A percentile compares a stretch with the other conserved stretches of the same genome.
Conservation (phyloP, 768 basidiomycete genomes). For the Xanthoconium stramineum region DNA sequence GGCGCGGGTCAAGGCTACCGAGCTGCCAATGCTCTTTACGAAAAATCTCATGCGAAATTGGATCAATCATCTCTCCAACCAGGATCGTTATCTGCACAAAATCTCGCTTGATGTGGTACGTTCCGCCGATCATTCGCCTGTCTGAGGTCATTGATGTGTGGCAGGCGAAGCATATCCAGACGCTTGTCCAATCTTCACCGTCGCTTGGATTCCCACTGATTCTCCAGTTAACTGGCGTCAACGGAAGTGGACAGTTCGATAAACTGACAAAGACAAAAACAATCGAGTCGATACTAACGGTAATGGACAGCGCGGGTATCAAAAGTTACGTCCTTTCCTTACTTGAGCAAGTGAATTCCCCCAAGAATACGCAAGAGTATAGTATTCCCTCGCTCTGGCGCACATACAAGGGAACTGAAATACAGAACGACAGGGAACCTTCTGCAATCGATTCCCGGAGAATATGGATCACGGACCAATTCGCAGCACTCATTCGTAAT, state of each 20-base stretch:
- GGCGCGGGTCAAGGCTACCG: constrained; percentile 57
- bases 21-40: constrained; percentile 85
- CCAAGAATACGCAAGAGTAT: constrained; percentile 42
- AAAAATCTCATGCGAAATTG: constrained; percentile 95
- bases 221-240: constrained; percentile 74
- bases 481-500: constrained; percentile 74
- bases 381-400: constrained; percentile 9
- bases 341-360: constrained; percentile 56
- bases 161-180: constrained; percentile 73
- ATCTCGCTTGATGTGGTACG: constrained; percentile 80
- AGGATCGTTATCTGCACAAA: constrained; percentile 87
- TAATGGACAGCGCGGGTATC: constrained; percentile 72
- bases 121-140: background rate
- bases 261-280: constrained; percentile 90
- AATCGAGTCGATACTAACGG: constrained; percentile 76
- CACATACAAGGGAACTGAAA: constrained; percentile 12
- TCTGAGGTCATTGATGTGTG: background rate
- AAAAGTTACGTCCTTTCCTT: constrained; percentile 73
- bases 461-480: constrained; percentile 85
- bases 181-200: constrained; percentile 71
- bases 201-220: constrained; percentile 82
- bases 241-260: constrained; percentile 89
- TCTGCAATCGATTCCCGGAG: constrained; percentile 54
- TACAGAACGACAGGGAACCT: constrained; percentile 38
- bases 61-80: constrained; percentile 91